Base-by-base conservation (phyloP, 2,329 filamentous ascomycete genomes). In the Orbilia ellipsospora region DNA sequence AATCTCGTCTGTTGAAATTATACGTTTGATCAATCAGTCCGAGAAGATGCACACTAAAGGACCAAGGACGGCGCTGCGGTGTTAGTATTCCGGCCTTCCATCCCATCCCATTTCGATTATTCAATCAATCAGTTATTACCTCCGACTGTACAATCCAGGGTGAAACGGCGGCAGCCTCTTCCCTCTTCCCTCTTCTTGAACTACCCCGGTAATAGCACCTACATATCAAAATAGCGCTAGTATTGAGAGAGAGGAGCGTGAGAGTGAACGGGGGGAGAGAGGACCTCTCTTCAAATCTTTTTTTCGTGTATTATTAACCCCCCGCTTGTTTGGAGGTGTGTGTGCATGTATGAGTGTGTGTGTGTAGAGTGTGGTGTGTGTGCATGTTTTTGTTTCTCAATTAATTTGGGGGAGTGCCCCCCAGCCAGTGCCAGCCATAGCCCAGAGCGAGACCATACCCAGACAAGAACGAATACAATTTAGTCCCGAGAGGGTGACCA, bases 121-220 rank as follows among this genome's bases (percentile, higher is more conserved):
- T 36, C 31, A 36, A 36, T 36, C 31, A 36, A 36, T 36, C 31
- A 36, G 10, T 36, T 36, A 36, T 2, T 36, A 36, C 31, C 31
- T 36, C 31, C 31, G 5, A 54, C 15, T 50, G 51, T 55, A 56
- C 55, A 36, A n/a, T 48, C 55, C 62, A 63, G 70, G 69, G 56
- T 68, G 63, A 63, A 68, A 63, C 70, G 62, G 63, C 60, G 54
- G 42, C 61, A 59, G 55, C 68, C 55, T 65, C 52, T 42, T 60
- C 16, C 50, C 26, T 50, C 62, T 55, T 56, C 60, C 48, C 18
- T 51, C 15, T 20, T 36, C 13, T 13, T 55, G 3, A 18, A 18
- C 18, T 45, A 15, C 59, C 54, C 48, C 57, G 31, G 31, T 36
- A 36, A 36, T 36, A 36, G 31, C 31, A 23, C 23, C 48, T 48